Evolutionary conservation across 2,329 filamentous ascomycete genomes (phyloP).

Genomic region (Tolypocladium guangdongense): DNA sequence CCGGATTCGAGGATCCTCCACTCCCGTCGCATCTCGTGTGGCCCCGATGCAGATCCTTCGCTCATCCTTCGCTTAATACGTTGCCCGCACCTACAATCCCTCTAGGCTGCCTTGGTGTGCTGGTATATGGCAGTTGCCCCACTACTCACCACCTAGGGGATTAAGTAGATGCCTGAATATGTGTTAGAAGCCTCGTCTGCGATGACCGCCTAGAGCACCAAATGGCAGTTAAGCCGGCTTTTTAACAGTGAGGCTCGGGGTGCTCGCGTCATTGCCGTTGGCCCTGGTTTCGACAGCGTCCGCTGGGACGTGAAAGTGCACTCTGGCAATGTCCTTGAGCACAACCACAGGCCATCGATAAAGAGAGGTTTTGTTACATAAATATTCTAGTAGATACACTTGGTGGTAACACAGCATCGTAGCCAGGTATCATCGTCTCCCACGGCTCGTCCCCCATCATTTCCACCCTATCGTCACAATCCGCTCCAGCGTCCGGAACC

Average conservation of each 20-base stretch:
- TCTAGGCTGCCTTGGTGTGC: not conserved
- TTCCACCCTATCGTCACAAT: constrained; percentile 27
- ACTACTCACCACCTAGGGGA: too few species aligned
- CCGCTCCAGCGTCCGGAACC: constrained; percentile 47
- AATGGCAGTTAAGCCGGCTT: not conserved
- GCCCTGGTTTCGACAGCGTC: not conserved
- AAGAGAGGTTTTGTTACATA: not conserved
- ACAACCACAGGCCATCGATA: not conserved
- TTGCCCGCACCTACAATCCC: not conserved
- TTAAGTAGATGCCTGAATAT: too few species aligned
- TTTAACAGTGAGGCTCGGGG: not conserved
- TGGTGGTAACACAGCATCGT: not conserved
- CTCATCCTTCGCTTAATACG: too few species aligned
- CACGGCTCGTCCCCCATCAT: constrained; percentile 4
- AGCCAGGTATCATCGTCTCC: not conserved
- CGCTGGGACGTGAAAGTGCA: not conserved
- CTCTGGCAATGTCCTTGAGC: not conserved
- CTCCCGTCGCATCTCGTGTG: not conserved
- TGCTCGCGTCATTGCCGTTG: not conserved
- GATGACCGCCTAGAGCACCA: not conserved
- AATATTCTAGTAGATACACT: not conserved
- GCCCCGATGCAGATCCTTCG: too few species aligned
- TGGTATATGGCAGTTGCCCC: not conserved
- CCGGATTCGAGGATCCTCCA: not conserved
- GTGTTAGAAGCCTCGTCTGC: too few species aligned